Conservation (phyloP, 2,329 filamentous ascomycete genomes). For the Fulvia fulva region DNA sequence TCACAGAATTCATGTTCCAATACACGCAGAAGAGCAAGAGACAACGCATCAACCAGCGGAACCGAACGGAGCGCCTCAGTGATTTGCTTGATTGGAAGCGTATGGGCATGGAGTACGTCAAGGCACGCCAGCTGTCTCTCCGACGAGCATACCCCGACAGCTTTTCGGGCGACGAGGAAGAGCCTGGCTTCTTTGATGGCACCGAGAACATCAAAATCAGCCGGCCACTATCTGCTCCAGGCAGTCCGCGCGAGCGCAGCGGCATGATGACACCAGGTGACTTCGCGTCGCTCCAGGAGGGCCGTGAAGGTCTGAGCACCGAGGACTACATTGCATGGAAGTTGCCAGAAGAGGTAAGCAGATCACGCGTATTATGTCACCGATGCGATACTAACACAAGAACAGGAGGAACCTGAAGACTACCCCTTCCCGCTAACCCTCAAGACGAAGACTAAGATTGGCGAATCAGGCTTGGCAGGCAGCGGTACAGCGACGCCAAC, state of each 20-base stretch:
- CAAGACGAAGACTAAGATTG: conserved; percentile 41
- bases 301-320: conserved; percentile 84
- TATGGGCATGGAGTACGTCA: conserved; percentile 99
- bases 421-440: conserved; percentile 69
- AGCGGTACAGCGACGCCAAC: conserved; percentile 23
- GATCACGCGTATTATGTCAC: not conserved
- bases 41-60: conserved; percentile 97
- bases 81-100: conserved; percentile 98
- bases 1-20: conserved; percentile 88
- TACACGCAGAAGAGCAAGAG: conserved; percentile 90
- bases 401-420: conserved; percentile 73
- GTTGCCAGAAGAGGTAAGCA: conserved; percentile 72
- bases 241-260: conserved; percentile 81
- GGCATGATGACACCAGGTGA: conserved; percentile 99
- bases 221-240: conserved; percentile 86
- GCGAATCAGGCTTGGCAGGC: conserved; percentile 7
- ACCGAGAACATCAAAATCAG: conserved; percentile 88
- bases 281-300: conserved; percentile 93
- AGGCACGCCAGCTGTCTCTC: conserved; percentile 87
- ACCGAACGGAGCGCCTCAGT: conserved; percentile 89
- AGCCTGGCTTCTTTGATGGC: conserved; percentile 85
- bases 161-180: conserved; percentile 66
- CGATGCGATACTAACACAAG: conserved; percentile 4
- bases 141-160: conserved; percentile 86
- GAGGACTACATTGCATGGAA: conserved; percentile 99